A percentile compares a stretch with the other conserved stretches of the same genome.
Conservation (phyloP, 2,329 filamentous ascomycete genomes). For the Graphiopsis chlorocephala region DNA sequence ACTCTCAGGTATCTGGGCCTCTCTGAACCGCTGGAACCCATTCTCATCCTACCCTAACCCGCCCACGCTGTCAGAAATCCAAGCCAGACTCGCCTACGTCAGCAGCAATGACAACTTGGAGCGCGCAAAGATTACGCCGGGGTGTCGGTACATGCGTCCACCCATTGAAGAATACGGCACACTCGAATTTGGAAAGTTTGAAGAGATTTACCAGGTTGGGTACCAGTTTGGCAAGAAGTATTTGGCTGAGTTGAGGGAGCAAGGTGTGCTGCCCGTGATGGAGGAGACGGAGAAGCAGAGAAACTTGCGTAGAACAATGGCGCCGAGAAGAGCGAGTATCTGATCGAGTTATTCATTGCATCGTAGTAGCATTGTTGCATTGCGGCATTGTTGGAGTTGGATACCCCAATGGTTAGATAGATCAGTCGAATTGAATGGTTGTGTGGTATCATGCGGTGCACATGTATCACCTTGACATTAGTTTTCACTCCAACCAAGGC, state of each 20-base stretch:
- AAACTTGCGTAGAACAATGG: conserved; percentile 53
- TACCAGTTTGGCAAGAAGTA: conserved; percentile 83
- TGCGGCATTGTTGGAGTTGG: background rate
- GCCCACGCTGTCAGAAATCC: conserved; percentile 91
- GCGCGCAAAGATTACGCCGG: conserved; percentile 83
- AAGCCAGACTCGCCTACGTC: conserved; percentile 90
- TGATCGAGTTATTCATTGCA: conserved; percentile 22
- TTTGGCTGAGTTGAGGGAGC: conserved; percentile 69
- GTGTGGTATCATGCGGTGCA: too few species aligned
- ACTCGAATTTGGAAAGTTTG: conserved; percentile 94
- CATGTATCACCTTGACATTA: too few species aligned
- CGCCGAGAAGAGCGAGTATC: conserved; percentile 49
- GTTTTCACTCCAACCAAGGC: too few species aligned
- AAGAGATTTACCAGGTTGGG: conserved; percentile 90
- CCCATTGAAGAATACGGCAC: conserved; percentile 93
- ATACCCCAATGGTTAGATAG: background rate
- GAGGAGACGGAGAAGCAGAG: conserved; percentile 51
- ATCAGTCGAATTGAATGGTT: background rate
- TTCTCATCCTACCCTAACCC: conserved; percentile 87
- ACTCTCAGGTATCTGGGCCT: conserved; percentile 90
- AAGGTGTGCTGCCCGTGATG: conserved; percentile 67
- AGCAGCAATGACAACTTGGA: conserved; percentile 92
- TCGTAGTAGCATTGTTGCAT: background rate
- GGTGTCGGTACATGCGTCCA: conserved; percentile 94
- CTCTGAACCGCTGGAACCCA: conserved; percentile 94